Evolutionary conservation across 495 filamentous ascomycete genomes (phyloP).

Genomic region (Tuber borchii): DNA sequence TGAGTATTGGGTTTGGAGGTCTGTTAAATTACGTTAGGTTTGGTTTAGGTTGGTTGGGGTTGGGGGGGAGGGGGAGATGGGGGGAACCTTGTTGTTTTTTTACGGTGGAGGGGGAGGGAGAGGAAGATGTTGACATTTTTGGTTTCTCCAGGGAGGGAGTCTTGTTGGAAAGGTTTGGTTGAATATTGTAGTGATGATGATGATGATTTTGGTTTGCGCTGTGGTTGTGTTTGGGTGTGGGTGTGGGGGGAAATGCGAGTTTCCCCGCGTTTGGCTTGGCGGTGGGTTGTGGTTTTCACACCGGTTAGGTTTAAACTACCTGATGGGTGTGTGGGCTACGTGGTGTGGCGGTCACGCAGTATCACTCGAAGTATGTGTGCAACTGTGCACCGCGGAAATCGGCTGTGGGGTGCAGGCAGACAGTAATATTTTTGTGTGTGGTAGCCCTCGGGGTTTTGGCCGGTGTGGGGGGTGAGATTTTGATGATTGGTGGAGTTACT

Average conservation of each 20-base stretch:
- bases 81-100: slow-evolving; percentile 79
- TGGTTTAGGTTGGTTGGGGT: no score
- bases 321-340: not conserved
- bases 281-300: not conserved
- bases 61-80: not conserved
- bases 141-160: not conserved
- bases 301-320: no score
- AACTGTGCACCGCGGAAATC: not conserved
- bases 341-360: not conserved
- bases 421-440: no score
- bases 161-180: not conserved
- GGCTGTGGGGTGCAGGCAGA: not conserved
- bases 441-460: not conserved
- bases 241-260: not conserved
- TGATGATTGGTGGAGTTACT: not conserved
- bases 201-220: not conserved
- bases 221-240: not conserved
- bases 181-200: not conserved
- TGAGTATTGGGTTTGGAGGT: slow-evolving; percentile 86
- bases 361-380: not conserved
- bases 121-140: slow-evolving; percentile 9
- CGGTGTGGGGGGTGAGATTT: not conserved
- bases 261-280: slow-evolving; percentile 2
- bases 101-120: slow-evolving; percentile 40
- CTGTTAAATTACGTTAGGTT: no score